phyloP scores from a whole-genome alignment of 129 eudicot species.

The Flaveria ramosissima region DNA sequence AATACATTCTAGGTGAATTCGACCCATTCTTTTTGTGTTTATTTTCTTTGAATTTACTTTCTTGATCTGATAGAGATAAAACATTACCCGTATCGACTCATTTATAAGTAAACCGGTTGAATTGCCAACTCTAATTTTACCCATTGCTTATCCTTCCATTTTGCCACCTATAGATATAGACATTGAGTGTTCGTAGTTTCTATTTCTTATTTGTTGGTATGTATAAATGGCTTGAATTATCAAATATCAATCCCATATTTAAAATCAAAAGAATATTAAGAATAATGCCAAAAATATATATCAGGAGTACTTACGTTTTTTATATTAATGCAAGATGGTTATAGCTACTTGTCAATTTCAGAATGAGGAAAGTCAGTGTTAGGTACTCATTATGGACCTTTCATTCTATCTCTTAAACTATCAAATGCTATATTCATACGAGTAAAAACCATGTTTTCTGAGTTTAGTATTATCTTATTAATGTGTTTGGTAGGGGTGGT shows the following conservation, averaged over 20 bases:
- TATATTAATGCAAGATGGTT: no score
- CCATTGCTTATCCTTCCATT: neutral
- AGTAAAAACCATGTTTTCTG: neutral
- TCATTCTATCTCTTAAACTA: neutral
- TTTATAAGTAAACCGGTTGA: neutral
- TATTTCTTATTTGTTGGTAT: no score
- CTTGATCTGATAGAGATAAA: neutral
- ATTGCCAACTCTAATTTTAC: neutral
- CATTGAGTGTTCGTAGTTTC: no score
- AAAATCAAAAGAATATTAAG: no score
- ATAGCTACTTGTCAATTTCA: no score
- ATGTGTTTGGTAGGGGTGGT: neutral
- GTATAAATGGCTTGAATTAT: no score
- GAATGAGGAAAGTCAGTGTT: no score
- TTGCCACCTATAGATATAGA: neutral
- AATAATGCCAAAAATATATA: no score
- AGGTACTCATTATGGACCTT: no score
- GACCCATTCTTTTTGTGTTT: neutral
- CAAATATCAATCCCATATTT: no score
- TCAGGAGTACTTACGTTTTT: no score
- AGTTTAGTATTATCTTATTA: slow-evolving; percentile 1
- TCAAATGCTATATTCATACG: neutral
- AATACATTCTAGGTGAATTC: neutral
- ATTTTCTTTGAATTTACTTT: neutral
- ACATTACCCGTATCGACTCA: neutral